These are phyloP conservation scores for Trifolium dubium DNA, from an alignment of 306 rosid genomes.

Conservation along the genomic window DNA sequence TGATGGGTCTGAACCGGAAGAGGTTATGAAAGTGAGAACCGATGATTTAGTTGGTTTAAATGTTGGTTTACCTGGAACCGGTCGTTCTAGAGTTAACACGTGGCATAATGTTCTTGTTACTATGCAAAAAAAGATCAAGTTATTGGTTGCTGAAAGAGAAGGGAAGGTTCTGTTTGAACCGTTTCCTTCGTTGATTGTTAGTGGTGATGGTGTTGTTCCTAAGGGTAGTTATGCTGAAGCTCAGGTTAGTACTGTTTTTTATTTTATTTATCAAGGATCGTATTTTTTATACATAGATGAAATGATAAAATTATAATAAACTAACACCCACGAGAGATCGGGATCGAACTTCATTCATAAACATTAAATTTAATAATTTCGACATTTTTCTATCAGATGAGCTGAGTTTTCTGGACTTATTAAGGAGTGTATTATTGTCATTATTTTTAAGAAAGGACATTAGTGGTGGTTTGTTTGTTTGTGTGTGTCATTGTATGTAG, in stretches of 20 bases:
- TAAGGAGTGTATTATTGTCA: no score
- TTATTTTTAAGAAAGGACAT: no score
- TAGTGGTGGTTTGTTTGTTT: background rate
- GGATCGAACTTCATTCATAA: no score
- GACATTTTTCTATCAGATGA: no score
- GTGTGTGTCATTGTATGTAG: background rate
- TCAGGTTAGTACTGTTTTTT: conserved; percentile 62
- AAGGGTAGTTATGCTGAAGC: conserved; percentile 95
- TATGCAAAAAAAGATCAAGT: conserved; percentile 83
- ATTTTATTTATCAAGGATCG: no score
- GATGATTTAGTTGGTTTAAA: conserved; percentile 76
- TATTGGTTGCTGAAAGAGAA: conserved; percentile 66
- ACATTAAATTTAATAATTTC: no score
- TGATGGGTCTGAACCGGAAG: conserved; percentile 74
- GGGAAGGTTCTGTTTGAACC: conserved; percentile 67
- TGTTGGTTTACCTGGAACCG: conserved; percentile 60
- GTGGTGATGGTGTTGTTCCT: conserved; percentile 70
- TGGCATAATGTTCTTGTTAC: conserved; percentile 89
- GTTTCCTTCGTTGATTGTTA: conserved; percentile 76
- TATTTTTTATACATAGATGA: no score
- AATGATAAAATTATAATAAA: no score
- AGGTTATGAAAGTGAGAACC: conserved; percentile 59
- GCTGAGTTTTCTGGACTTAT: no score
- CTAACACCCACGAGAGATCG: no score
- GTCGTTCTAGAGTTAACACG: conserved; percentile 81